Percentiles rank a stretch among this genome's conserved stretches.
Evolutionary conservation across 2,329 filamentous ascomycete species (phyloP).

Genomic region (Verticillium longisporum): DNA sequence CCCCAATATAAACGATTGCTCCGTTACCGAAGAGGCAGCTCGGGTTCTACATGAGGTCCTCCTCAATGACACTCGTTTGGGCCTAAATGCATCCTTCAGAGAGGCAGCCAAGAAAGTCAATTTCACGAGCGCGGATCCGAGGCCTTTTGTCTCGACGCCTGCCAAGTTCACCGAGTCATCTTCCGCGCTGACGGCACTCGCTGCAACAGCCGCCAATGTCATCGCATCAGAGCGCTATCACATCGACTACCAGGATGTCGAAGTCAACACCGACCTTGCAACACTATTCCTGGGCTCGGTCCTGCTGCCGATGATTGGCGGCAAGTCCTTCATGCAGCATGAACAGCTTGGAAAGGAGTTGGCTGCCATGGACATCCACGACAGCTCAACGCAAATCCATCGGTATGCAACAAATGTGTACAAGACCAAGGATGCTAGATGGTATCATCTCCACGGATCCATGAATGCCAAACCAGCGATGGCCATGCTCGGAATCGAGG

Average conservation of each 20-base stretch:
- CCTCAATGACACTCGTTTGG: not conserved
- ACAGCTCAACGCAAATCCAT: conserved; percentile 17
- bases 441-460: conserved; percentile 27
- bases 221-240: conserved; percentile 5
- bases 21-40: not conserved
- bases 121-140: conserved; percentile 1
- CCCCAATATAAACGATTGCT: not conserved
- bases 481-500: conserved; percentile 22
- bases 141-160: conserved; percentile 19
- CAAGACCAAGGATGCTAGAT: conserved; percentile 23
- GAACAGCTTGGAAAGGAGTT: conserved; percentile 15
- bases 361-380: conserved; percentile 5
- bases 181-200: conserved; percentile 26
- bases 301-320: conserved; percentile 9
- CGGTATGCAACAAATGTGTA: conserved; percentile 25
- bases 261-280: conserved; percentile 10
- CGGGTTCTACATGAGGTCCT: conserved; percentile 2
- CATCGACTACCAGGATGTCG: conserved; percentile 4
- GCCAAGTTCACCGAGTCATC: conserved; percentile 36
- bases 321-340: conserved; percentile 12
- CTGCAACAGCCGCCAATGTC: conserved; percentile 8
- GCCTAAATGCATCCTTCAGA: not conserved
- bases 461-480: conserved; percentile 21
- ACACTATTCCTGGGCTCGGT: conserved; percentile 14
- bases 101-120: conserved; percentile 2